Evolutionary conservation across 805 yeast species (phyloP), one percentile per base, ranked within the genome.

Genomic region (Isabelozyma pseudorhagii): DNA sequence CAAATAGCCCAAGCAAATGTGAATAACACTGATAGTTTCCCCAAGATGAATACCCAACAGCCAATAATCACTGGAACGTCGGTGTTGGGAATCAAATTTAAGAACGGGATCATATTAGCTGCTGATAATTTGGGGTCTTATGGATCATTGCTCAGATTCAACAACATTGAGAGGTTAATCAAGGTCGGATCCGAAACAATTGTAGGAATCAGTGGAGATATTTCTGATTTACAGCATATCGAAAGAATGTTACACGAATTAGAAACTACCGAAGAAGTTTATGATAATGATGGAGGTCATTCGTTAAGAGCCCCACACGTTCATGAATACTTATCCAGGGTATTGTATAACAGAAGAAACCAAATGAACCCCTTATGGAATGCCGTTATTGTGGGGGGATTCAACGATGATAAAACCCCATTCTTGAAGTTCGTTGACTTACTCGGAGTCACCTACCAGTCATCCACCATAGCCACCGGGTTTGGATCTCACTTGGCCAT

Each of bases 291-390:
- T 77, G 83, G 74, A 40, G 76, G 74, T 11, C 81, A 56, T 68
- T 64, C 70, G 44, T 70, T 94, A 65, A 80, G 85, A 54, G 96
- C 98, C n/a, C 82, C 89, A 15, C 88, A 90, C 60, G 83, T 94
- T 41, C 96, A 89, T 68, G 93, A 89, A 64, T 94, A 91, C 67
- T 75, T 94, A 57, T 83, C 93, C 44, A 82, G 87, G 51, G 85
- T 93, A 42, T 77, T 93, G 78, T 94, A 94, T 72, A 75, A 80
- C 56, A 85, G 98, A 70, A 82, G 99, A 70, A 80, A 87, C 47
- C 91, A 94, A 69, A 85, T 94, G 93, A 83, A 94, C 66, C 99
- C 99, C 21, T 77, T 91, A 55, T 94, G 98, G 98, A 94, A 94
- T 69, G 87, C 98, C 1, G 72, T 88, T 38, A 77, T 94, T 49